phyloP scores from a whole-genome alignment of 2,329 filamentous ascomycete species.

The Fusarium anguioides region DNA sequence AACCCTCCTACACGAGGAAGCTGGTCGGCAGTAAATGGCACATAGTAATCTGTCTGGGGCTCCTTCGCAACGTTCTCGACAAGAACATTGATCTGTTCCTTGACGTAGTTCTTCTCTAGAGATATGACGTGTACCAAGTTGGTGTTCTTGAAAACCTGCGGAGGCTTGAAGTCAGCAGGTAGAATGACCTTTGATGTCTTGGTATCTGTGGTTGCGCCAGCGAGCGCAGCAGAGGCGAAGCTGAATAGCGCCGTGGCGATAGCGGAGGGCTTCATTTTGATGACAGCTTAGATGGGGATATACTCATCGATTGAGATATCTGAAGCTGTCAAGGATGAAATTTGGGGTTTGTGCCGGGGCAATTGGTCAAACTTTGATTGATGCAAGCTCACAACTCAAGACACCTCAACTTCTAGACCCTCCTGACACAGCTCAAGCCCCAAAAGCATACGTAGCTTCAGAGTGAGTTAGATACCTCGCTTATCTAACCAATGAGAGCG shows the following conservation, averaged over 20 bases:
- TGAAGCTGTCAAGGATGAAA: constrained; percentile 28
- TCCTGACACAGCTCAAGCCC: constrained; percentile 46
- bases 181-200: constrained; percentile 69
- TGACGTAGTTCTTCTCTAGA: constrained; percentile 89
- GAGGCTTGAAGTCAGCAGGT: constrained; percentile 79
- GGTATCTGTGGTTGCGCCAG: constrained; percentile 51
- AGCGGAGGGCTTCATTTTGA: constrained; percentile 58
- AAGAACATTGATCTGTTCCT: constrained; percentile 93
- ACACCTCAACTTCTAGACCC: constrained; percentile 40
- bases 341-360: constrained; percentile 18
- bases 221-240: constrained; percentile 62
- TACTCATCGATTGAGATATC: constrained; percentile 52
- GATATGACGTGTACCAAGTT: constrained; percentile 93
- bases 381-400: constrained; percentile 37
- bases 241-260: constrained; percentile 69
- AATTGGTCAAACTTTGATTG: constrained; percentile 19
- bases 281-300: constrained; percentile 42
- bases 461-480: no score
- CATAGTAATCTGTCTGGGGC: constrained; percentile 88
- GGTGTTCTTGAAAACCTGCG: constrained; percentile 91
- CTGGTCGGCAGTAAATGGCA: constrained; percentile 83
- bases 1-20: constrained; percentile 84
- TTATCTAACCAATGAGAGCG: no score
- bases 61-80: constrained; percentile 86
- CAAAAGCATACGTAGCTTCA: constrained; percentile 53